A percentile compares a stretch with the other conserved stretches of the same genome.
These are phyloP conservation scores for Calonectria pauciramosa DNA, from an alignment of 2,329 filamentous ascomycete genomes.

Conservation along the genomic window DNA sequence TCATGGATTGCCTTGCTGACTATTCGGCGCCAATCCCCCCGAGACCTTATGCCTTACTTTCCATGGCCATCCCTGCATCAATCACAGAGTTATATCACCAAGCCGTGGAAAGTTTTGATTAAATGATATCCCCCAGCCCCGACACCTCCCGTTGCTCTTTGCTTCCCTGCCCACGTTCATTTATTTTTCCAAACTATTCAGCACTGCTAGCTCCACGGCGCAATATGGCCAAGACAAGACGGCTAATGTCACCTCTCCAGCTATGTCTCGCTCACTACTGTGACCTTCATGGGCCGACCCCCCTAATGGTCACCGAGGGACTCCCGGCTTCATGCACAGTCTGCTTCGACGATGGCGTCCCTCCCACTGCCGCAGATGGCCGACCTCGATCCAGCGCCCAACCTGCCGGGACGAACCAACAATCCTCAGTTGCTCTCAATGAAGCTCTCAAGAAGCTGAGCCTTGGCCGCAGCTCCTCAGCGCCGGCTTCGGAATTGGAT, in stretches of 20 bases:
- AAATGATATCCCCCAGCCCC: constrained; percentile 33
- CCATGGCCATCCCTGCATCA: constrained; percentile 37
- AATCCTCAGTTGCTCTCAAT: constrained; percentile 55
- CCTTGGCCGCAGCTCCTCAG: constrained; percentile 59
- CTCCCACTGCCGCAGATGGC: constrained; percentile 41
- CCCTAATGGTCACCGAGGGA: constrained; percentile 78
- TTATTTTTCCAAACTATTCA: constrained; percentile 4
- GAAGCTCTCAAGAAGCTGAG: constrained; percentile 64
- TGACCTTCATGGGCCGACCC: constrained; percentile 78
- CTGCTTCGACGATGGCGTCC: constrained; percentile 64
- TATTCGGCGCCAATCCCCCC: constrained; percentile 21
- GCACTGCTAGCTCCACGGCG: constrained; percentile 24
- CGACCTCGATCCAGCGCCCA: constrained; percentile 59
- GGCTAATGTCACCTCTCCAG: constrained; percentile 62
- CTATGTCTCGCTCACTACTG: constrained; percentile 79
- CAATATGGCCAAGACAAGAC: constrained; percentile 46
- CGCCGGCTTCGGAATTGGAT: constrained; percentile 61
- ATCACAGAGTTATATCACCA: constrained; percentile 30
- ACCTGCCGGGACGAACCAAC: constrained; percentile 49
- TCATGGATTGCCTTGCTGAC: constrained; percentile 13
- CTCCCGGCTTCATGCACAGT: constrained; percentile 71
- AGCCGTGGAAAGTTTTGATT: constrained; percentile 40
- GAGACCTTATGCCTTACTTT: constrained; percentile 25
- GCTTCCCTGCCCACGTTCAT: constrained; percentile 21
- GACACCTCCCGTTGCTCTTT: constrained; percentile 33